Evolutionary conservation across 2,329 filamentous ascomycete species (phyloP), one percentile per base, ranked within the genome.

Genomic region (Colletotrichum lini): DNA sequence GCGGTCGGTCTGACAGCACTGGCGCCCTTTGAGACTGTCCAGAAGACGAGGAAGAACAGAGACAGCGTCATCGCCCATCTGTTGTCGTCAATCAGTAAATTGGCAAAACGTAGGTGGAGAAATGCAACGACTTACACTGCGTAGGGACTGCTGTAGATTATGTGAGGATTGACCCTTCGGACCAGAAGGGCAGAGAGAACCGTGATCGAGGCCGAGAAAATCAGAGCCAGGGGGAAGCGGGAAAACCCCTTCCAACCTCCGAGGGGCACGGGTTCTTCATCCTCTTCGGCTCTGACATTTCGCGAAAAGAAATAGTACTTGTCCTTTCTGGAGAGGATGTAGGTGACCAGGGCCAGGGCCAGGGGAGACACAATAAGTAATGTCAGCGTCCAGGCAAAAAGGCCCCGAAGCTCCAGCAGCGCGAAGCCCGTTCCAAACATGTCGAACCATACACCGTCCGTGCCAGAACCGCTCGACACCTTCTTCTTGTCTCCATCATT

Each of bases 101-200:
- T 35, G 3, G 13, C 13, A n/a, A 53, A 23, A 21, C 52, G 13
- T 4, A 35, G 0, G 6, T 1, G 30, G 7, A n/a, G 12, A 13
- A 49, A 42, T 5, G 2, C 6, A 9, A 38, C 2, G 10, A 82
- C 86, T 80, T 78, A 88, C 77, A 98, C 92, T 6, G 93, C 87
- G 79, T 96, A 98, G 58, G 91, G 88, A 76, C 93, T 97, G 82
- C 94, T 95, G 83, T 98, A 96, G n/a, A 96, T 85, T 76, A 98
- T 94, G 76, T 94, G 89, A 1, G 96, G 95, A 78, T 98, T 98
- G 78, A 96, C 84, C 80, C 96, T 97, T 47, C 89, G 89, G 52
- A 97, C 77, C 62, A 98, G 82, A 75, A 93, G 93, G 1, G 93
- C 92, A 21, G 94, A 85, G 0, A 90, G 93, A 30, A 97, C 80